Conservation (phyloP, 352 stramenopile genomes). For the Blastocystis sp. region DNA sequence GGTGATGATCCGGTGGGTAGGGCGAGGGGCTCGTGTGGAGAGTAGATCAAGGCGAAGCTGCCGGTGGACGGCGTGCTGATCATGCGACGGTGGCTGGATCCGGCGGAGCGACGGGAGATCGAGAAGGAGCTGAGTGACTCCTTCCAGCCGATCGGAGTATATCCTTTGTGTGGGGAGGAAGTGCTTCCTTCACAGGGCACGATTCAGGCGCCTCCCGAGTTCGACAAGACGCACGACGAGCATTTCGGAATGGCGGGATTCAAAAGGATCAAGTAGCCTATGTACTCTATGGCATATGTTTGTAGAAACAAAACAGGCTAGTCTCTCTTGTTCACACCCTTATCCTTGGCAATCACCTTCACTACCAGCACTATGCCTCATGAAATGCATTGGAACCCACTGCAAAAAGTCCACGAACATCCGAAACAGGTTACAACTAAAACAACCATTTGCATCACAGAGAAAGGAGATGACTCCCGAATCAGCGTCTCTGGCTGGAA, state of each 20-base stretch:
- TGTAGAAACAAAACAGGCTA: slow-evolving; percentile 14
- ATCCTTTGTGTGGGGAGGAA: not conserved
- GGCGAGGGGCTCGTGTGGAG: not conserved
- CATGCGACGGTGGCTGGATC: slow-evolving; percentile 66
- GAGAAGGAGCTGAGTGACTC: slow-evolving; percentile 11
- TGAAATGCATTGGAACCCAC: not conserved
- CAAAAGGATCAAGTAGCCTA: not conserved
- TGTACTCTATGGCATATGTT: not conserved
- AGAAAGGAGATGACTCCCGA: not conserved
- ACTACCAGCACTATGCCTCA: not conserved
- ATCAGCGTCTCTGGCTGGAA: slow-evolving; percentile 37
- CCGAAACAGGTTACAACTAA: not conserved
- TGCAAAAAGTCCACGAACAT: slow-evolving; percentile 2
- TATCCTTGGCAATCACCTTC: not conserved
- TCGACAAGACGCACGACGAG: slow-evolving; percentile 68
- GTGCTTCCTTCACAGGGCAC: not conserved
- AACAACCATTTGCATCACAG: not conserved
- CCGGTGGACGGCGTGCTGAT: slow-evolving; percentile 41
- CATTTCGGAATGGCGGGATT: slow-evolving; percentile 68
- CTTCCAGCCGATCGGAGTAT: slow-evolving; percentile 58
- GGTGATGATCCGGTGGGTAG: slow-evolving; percentile 64
- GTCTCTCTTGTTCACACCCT: slow-evolving; percentile 34
- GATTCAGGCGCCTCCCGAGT: slow-evolving; percentile 63
- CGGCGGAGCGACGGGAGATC: slow-evolving; percentile 54
- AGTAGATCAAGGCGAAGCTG: slow-evolving; percentile 52